A percentile compares a stretch with the other conserved stretches of the same genome.
These are phyloP conservation scores for Austroboletus niveus DNA, from an alignment of 1,284 basidiomycete species.

Conservation along the genomic window DNA sequence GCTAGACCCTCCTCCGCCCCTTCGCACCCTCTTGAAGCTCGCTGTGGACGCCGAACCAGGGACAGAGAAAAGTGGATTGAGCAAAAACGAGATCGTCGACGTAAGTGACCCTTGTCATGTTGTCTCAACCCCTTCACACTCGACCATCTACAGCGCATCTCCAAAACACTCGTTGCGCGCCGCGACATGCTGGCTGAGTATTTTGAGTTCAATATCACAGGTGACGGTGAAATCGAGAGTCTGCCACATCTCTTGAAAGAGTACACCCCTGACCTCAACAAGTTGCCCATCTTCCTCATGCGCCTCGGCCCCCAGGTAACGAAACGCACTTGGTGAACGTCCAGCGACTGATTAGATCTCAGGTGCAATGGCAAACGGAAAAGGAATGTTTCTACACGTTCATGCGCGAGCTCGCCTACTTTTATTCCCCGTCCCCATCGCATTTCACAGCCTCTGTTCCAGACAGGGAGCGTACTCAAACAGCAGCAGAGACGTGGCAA, in stretches of 20 bases:
- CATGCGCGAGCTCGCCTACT: slow-evolving; percentile 87
- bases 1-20: slow-evolving; percentile 78
- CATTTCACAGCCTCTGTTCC: slow-evolving; percentile 17
- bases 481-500: slow-evolving; percentile 74
- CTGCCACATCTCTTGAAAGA: slow-evolving; percentile 83
- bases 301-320: slow-evolving; percentile 80
- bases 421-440: slow-evolving; percentile 65
- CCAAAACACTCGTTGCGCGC: slow-evolving; percentile 51
- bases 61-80: slow-evolving; percentile 47
- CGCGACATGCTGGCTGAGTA: slow-evolving; percentile 93
- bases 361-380: slow-evolving; percentile 91
- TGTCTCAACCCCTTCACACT: neutral
- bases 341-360: neutral
- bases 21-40: slow-evolving; percentile 72
- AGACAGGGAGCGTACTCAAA: slow-evolving; percentile 37
- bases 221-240: slow-evolving; percentile 64
- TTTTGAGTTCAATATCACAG: slow-evolving; percentile 75
- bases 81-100: slow-evolving; percentile 63
- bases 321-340: neutral
- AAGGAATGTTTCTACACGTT: slow-evolving; percentile 84
- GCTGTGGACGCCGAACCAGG: slow-evolving; percentile 76
- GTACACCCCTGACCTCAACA: slow-evolving; percentile 84
- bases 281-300: slow-evolving; percentile 83
- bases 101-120: slow-evolving; percentile 44
- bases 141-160: slow-evolving; percentile 50